Base-by-base conservation (phyloP, 2,329 filamentous ascomycete genomes). In the Penicillium crustosum region DNA sequence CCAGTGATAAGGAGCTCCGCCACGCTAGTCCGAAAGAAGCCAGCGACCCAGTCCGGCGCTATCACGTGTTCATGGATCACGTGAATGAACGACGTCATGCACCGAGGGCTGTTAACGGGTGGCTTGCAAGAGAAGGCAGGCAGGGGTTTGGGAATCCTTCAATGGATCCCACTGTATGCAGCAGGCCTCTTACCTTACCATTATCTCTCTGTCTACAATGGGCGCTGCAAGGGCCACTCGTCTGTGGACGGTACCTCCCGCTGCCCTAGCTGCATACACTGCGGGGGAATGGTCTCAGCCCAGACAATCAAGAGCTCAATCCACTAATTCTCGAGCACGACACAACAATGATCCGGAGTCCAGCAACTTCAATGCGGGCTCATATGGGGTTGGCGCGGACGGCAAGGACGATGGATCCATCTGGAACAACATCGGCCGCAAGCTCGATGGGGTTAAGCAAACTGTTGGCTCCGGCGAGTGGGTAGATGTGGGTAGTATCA, bases 401-500 rank as follows among this genome's bases (percentile, higher is more conserved):
- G 6, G n/a, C 13, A 43, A 68, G 25, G 68, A 74, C 10, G 66
- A 71, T 43, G 69, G 67, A 7, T 76, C 75, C 19, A 69, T 79
- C 13, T 81, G 79, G 79, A 66, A 72, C 4, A 71, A 79, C 21
- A 81, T 91, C 51, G 82, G 85, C 15, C 66, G 73, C 3, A 78
- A 76, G 58, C 73, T 81, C 27, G 70, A 74, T 29, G 70, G 66
- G 44, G 71, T 75, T 19, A 74, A 73, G 57, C 70, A 77, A 31
- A 74, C 76, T 1, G 71, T 80, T 43, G 69, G 72, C 29, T 70
- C 72, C 2, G 66, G 75, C 42, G 73, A 79, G 29, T 79, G 78
- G 76, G 66, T 75, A 31, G 73, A 76, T 13, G 62, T 84, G 45
- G 80, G 81, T 49, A 81, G 76, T 21, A 77, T 96, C 27, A 86